Conservation (phyloP, 305 asterid genomes). For the Rubia balearica region DNA sequence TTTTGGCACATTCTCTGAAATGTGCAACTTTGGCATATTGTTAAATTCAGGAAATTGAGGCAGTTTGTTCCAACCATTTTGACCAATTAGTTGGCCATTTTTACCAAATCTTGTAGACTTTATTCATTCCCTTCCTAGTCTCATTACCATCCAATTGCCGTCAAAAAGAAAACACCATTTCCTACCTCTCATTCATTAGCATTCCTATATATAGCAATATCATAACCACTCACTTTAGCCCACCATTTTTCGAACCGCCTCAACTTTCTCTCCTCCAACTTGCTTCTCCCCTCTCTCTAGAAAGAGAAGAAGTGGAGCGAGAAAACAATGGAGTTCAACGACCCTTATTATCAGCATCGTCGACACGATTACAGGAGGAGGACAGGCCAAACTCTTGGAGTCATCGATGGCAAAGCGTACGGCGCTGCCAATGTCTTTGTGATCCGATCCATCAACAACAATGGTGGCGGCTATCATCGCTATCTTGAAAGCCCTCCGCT, state of each 20-base stretch:
- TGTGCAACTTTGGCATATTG: neutral
- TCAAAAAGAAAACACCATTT: neutral
- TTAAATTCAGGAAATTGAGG: neutral
- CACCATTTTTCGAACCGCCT: neutral
- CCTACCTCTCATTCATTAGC: neutral
- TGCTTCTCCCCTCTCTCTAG: slow-evolving; percentile 1
- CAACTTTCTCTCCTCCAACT: slow-evolving; percentile 21
- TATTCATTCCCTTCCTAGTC: slow-evolving; percentile 7
- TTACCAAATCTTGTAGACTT: neutral
- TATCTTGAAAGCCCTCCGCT: neutral
- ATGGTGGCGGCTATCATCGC: neutral
- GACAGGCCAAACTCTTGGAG: neutral
- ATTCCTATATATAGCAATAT: neutral
- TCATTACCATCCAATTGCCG: neutral
- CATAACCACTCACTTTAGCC: neutral
- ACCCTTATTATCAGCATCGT: neutral
- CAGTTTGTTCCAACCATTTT: neutral
- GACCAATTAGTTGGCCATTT: neutral
- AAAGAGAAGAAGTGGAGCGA: slow-evolving; percentile 1
- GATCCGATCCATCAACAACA: slow-evolving; percentile 3
- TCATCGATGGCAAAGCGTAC: slow-evolving; percentile 17
- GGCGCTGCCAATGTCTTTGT: slow-evolving; percentile 19
- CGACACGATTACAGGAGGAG: neutral
- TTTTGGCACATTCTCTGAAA: neutral
- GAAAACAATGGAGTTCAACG: neutral